A percentile compares a stretch with the other conserved stretches of the same genome.
phyloP scores from a whole-genome alignment of 2,329 filamentous ascomycete genomes.

The Aurifilum marmelostoma region DNA sequence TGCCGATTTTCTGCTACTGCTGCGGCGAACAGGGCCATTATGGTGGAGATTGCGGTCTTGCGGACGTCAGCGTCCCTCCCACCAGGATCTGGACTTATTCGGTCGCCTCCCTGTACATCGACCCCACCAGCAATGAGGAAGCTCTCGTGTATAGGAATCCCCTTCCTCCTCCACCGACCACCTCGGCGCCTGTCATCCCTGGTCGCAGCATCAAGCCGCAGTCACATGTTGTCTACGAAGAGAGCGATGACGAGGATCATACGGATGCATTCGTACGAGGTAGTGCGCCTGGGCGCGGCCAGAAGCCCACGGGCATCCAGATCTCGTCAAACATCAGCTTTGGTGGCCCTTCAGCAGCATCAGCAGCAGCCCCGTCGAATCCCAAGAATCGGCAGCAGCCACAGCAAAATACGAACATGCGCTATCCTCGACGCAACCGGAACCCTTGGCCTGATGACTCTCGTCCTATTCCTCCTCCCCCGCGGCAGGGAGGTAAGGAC shows the following conservation, averaged over 20 bases:
- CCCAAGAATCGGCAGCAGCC: conserved; percentile 17
- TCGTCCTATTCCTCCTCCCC: conserved; percentile 6
- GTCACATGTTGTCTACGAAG: conserved; percentile 49
- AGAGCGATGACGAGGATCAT: conserved; percentile 51
- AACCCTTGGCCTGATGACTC: conserved; percentile 6
- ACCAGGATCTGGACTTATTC: conserved; percentile 55
- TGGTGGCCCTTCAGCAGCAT: conserved; percentile 8
- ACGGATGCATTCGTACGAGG: conserved; percentile 43
- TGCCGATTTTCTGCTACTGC: conserved; percentile 58
- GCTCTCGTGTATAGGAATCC: conserved; percentile 41
- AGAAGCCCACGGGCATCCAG: conserved; percentile 22
- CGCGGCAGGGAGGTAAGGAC: conserved; percentile 21
- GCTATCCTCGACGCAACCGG: conserved; percentile 22
- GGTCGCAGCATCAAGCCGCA: conserved; percentile 38
- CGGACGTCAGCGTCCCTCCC: conserved; percentile 20
- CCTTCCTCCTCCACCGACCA: conserved; percentile 17
- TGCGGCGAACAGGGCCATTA: conserved; percentile 61
- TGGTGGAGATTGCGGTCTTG: conserved; percentile 55
- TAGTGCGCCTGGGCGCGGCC: background rate
- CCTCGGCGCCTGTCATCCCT: conserved; percentile 32
- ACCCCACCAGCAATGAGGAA: conserved; percentile 45
- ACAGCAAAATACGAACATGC: background rate
- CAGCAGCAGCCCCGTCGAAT: background rate
- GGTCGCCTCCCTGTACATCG: conserved; percentile 54
- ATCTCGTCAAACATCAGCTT: conserved; percentile 30